Base-by-base conservation (phyloP, 768 basidiomycete genomes). In the Candolleomyces eurysporus region DNA sequence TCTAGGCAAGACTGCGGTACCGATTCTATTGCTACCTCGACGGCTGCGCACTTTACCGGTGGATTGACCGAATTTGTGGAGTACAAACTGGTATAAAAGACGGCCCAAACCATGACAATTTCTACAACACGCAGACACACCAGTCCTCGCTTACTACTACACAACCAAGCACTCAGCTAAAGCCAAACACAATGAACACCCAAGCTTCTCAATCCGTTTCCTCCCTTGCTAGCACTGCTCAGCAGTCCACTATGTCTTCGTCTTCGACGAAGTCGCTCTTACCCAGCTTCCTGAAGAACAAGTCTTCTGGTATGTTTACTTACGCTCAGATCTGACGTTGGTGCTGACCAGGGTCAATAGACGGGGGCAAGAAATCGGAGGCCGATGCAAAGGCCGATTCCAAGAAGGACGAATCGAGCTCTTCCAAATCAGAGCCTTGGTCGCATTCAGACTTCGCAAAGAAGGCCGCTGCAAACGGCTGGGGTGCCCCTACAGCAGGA, bases 401-500 rank as follows among this genome's bases (percentile, higher is more conserved):
- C 26, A 31, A 42, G 14, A 49, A 10, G 10, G 2, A 32, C 22
- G 26, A 58, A 4, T 17, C 60, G 14, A 31, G 45, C 16, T 43
- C 63, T 21, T 36, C 39, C 26, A n/a, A 48, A 30, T 56, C 61
- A 19, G 22, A 61, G 31, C 53, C 65, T 13, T 60, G 56, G 61
- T 62, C 61, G 13, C 49, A 61, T 30, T 62, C 66, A 7, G 55
- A 64, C 5, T 71, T 69, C 57, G 49, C 61, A 5, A 61, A 67
- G 62, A 48, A 51, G 48, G 64, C 70, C 5, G 46, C 61, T 16
- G 56, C 62, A 50, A 64, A 67, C n/a, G 68, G 68, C 2, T 68
- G 67, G 67, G 61, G 62, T 16, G 57, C 64, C 5, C 57, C 66
- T 5, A 65, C 68, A 19, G 62, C 70, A 7, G 53, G 66, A n/a